Percentiles rank a stretch among this genome's conserved stretches.
Evolutionary conservation across 108 stramenopile genomes (phyloP).

Genomic region (Pinguiococcus pyrenoidosus): DNA sequence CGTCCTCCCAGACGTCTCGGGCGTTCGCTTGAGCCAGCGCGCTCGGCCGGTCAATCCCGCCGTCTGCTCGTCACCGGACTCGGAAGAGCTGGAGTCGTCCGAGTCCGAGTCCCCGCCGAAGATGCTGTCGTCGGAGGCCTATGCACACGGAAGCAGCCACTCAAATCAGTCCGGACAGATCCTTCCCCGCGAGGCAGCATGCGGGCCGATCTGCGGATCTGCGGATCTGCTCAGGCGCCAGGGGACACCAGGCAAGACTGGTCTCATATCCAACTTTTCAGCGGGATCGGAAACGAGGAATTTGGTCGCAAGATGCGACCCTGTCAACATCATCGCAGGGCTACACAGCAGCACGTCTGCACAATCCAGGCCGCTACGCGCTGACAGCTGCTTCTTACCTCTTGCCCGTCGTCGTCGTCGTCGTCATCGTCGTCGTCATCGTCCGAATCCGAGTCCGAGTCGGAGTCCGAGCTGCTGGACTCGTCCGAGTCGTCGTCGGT

Average conservation of each 20-base stretch:
- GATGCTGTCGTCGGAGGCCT: background rate
- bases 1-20: constrained; percentile 31
- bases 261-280: constrained; percentile 74
- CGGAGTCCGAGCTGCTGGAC: constrained; percentile 1
- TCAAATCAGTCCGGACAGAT: no score
- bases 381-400: constrained; percentile 30
- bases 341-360: constrained; percentile 7
- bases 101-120: constrained; percentile 5
- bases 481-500: constrained; percentile 21
- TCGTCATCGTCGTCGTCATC: constrained; percentile 26
- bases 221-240: no score
- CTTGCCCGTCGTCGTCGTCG: constrained; percentile 10
- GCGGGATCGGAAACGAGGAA: constrained; percentile 94
- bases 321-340: background rate
- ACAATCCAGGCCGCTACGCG: constrained; percentile 5
- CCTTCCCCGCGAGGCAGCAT: no score
- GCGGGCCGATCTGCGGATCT: no score
- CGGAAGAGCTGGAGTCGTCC: constrained; percentile 40
- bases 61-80: constrained; percentile 39
- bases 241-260: no score
- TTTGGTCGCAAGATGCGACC: constrained; percentile 36
- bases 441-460: constrained; percentile 23
- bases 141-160: no score
- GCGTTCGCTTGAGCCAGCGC: constrained; percentile 71
- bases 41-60: constrained; percentile 81